Percentiles rank a stretch among this genome's conserved stretches.
Conservation (phyloP, 192 early-diverging fungal species). For the Dissophora globulifera region DNA sequence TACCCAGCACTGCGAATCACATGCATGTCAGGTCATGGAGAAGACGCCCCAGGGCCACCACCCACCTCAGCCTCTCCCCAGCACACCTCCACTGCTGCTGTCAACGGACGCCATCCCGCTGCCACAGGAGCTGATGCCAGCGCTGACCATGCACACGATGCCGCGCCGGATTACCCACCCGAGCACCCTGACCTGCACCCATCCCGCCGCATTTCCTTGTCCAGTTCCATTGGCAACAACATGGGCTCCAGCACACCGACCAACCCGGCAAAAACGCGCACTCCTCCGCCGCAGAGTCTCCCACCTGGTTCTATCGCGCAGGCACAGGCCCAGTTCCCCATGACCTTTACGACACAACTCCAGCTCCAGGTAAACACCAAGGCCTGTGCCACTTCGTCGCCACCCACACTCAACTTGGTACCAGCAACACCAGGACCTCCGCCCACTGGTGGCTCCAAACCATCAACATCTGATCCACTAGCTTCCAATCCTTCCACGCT, state of each 20-base stretch:
- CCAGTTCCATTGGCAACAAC: not conserved
- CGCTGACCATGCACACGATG: not conserved
- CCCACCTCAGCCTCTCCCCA: not conserved
- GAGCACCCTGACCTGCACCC: not conserved
- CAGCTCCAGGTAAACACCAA: conserved; percentile 52
- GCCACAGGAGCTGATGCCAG: not conserved
- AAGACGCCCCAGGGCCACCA: conserved; percentile 24
- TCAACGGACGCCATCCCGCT: not conserved
- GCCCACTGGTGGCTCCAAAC: conserved; percentile 12
- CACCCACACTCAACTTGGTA: conserved; percentile 42
- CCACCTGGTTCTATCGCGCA: conserved; percentile 22
- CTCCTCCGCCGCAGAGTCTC: conserved; percentile 13
- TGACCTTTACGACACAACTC: conserved; percentile 20
- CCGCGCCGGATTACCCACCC: not conserved
- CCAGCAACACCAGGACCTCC: conserved; percentile 41
- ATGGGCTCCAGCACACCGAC: not conserved
- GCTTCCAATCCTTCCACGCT: conserved; percentile 44
- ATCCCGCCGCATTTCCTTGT: not conserved
- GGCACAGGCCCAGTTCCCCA: conserved; percentile 29
- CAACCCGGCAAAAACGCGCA: not conserved
- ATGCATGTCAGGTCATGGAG: conserved; percentile 43
- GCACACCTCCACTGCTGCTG: not conserved
- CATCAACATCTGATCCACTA: conserved; percentile 10
- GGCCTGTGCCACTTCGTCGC: conserved; percentile 21
- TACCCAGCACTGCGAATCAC: conserved; percentile 9